Conservation (phyloP, 345 rosid genomes). For the Acer campestre region DNA sequence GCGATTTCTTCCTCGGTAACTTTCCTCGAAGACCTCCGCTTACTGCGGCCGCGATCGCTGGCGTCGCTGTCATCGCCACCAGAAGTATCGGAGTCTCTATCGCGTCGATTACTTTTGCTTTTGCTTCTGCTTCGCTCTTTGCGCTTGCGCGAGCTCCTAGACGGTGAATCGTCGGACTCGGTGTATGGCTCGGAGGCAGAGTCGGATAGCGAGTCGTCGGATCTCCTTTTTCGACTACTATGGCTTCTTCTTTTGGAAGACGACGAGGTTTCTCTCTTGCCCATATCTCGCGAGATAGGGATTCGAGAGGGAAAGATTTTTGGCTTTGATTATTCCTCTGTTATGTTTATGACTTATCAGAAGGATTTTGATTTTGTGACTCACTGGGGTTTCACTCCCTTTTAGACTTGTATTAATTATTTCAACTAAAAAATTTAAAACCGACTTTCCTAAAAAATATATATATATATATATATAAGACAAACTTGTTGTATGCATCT, state of each 20-base stretch:
- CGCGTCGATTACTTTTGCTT: conserved; percentile 34
- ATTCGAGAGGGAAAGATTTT: not conserved
- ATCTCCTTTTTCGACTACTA: conserved; percentile 33
- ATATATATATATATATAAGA: no score
- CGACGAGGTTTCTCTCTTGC: conserved; percentile 26
- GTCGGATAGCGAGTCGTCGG: conserved; percentile 23
- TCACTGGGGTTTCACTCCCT: not conserved
- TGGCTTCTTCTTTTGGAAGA: conserved; percentile 25
- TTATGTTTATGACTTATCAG: no score
- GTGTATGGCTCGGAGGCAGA: conserved; percentile 33
- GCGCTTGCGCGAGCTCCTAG: conserved; percentile 37
- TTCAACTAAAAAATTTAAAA: no score
- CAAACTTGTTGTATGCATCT: not conserved
- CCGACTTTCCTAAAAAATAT: no score
- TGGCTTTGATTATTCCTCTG: not conserved
- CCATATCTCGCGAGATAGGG: conserved; percentile 3
- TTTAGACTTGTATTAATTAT: not conserved
- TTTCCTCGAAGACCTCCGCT: conserved; percentile 54
- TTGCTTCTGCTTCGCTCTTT: conserved; percentile 25
- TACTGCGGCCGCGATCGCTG: conserved; percentile 39
- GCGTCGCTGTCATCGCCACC: conserved; percentile 39
- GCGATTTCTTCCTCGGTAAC: conserved; percentile 66
- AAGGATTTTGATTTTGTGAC: not conserved
- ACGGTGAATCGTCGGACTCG: conserved; percentile 29
- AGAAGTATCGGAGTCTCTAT: conserved; percentile 29